These are phyloP conservation scores for Cucumis melo DNA, from an alignment of 306 rosid species.

Conservation along the genomic window DNA sequence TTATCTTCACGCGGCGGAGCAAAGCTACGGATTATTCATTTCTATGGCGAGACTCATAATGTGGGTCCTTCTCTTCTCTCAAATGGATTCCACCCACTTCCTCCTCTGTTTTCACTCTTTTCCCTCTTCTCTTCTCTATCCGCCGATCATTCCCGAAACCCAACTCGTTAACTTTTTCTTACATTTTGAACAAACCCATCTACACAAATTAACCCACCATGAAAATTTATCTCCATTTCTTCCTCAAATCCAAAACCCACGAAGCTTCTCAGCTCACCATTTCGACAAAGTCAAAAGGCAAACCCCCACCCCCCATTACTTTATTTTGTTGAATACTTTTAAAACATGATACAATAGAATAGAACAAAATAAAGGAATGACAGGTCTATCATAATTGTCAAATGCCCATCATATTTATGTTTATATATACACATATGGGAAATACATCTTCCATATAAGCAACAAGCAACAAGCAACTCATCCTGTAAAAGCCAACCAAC, in stretches of 20 bases:
- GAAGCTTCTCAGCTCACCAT: background rate
- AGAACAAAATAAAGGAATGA: background rate
- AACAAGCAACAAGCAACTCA: background rate
- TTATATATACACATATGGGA: background rate
- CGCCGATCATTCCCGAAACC: background rate
- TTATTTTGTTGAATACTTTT: background rate
- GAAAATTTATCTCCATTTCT: background rate
- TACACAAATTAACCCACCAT: background rate
- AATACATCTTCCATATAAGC: background rate
- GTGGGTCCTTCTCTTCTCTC: background rate
- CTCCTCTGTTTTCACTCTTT: background rate
- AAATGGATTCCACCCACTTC: background rate
- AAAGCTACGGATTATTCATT: background rate
- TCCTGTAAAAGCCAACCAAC: background rate
- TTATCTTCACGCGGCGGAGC: background rate
- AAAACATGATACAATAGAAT: background rate
- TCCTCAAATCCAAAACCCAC: background rate
- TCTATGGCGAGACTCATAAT: background rate
- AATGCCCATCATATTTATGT: background rate
- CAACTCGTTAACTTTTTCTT: background rate
- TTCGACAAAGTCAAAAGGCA: background rate
- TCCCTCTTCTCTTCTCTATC: background rate
- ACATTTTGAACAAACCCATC: background rate
- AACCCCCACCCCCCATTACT: background rate
- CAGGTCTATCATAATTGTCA: background rate